Percentiles rank a stretch among this genome's conserved stretches.
These are phyloP conservation scores for Haplosporangium sp. DNA, from an alignment of 371 early-diverging fungal genomes.

Conservation along the genomic window DNA sequence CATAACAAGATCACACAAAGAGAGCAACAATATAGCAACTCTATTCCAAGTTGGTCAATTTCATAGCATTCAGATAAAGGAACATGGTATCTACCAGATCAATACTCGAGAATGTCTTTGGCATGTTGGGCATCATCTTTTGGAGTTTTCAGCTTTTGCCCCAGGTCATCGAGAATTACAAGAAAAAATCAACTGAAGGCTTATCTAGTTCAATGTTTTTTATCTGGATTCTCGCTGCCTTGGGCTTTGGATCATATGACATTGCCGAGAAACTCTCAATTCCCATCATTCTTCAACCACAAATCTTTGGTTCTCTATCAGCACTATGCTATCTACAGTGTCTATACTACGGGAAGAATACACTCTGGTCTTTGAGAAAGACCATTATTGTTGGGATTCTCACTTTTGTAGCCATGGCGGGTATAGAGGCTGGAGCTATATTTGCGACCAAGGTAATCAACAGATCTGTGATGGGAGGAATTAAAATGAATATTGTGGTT, in stretches of 20 bases:
- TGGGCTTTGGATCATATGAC: slow-evolving; percentile 62
- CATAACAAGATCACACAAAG: no score
- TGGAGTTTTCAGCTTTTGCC: slow-evolving; percentile 73
- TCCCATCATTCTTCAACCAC: slow-evolving; percentile 67
- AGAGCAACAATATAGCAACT: no score
- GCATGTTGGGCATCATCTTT: slow-evolving; percentile 65
- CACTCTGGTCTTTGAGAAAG: slow-evolving; percentile 13
- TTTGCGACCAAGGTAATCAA: slow-evolving; percentile 39
- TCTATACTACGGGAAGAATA: slow-evolving; percentile 56
- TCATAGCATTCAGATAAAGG: neutral
- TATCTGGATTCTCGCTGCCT: slow-evolving; percentile 61
- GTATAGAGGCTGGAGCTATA: slow-evolving; percentile 25
- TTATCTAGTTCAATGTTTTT: slow-evolving; percentile 62
- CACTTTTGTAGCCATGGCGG: slow-evolving; percentile 17
- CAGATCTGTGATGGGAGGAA: neutral
- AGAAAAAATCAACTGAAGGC: slow-evolving; percentile 60
- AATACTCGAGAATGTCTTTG: slow-evolving; percentile 61
- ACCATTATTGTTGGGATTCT: neutral
- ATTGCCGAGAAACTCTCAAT: slow-evolving; percentile 62
- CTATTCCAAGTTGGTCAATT: neutral
- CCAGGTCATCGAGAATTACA: slow-evolving; percentile 57
- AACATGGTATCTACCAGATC: neutral
- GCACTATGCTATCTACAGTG: slow-evolving; percentile 60
- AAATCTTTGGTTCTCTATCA: slow-evolving; percentile 61
- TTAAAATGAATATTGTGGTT: neutral